phyloP scores from a whole-genome alignment of 2,329 filamentous ascomycete species.

The Stagonosporopsis rhizophila region DNA sequence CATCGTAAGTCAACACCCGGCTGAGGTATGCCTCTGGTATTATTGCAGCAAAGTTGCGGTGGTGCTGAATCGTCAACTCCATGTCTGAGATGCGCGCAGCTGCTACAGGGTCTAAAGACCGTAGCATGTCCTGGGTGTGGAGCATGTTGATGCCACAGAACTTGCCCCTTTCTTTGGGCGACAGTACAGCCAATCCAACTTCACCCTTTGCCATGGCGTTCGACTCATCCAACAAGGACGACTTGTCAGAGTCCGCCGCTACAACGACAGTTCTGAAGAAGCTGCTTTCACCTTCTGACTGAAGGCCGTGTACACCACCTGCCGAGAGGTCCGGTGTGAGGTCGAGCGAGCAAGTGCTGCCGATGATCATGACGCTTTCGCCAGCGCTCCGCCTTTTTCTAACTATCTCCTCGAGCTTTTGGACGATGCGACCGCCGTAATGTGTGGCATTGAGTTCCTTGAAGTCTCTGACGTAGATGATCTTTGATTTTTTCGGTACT shows the following conservation, averaged over 20 bases:
- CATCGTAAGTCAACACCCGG: constrained; percentile 65
- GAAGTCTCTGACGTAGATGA: constrained; percentile 83
- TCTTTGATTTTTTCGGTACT: constrained; percentile 58
- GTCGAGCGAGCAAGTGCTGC: constrained; percentile 70
- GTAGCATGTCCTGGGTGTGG: constrained; percentile 69
- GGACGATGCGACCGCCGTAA: constrained; percentile 73
- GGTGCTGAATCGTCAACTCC: constrained; percentile 26
- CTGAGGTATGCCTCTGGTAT: constrained; percentile 45
- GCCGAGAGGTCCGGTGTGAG: constrained; percentile 52
- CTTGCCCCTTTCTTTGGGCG: constrained; percentile 32
- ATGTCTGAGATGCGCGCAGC: constrained; percentile 34
- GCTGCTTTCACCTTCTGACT: constrained; percentile 48
- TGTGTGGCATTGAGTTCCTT: constrained; percentile 75
- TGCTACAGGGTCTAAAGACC: constrained; percentile 50
- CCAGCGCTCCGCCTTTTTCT: constrained; percentile 76
- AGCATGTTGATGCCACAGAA: constrained; percentile 65
- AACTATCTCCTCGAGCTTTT: constrained; percentile 73
- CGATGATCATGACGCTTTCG: constrained; percentile 76
- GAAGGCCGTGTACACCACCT: constrained; percentile 55
- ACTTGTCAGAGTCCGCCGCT: constrained; percentile 26
- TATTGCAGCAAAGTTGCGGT: constrained; percentile 28
- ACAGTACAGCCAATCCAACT: constrained; percentile 15
- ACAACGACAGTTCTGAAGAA: constrained; percentile 48
- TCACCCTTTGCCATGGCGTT: constrained; percentile 17
- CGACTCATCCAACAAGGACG: constrained; percentile 23